Evolutionary conservation across 2,329 filamentous ascomycete species (phyloP).

Genomic region (Colletotrichum sp.): DNA sequence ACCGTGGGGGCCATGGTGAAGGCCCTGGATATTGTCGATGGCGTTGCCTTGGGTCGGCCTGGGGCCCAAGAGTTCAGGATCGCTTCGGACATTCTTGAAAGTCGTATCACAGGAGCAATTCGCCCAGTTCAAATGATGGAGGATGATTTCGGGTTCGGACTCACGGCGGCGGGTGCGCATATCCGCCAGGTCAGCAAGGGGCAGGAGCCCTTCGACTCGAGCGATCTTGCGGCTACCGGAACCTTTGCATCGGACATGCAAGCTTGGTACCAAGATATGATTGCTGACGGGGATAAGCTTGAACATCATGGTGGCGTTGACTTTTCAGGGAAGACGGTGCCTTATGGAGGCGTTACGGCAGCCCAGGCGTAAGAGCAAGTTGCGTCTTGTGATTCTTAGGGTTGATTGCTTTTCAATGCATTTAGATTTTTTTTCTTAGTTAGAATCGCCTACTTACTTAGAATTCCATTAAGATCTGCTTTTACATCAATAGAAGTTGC

Average conservation of each 20-base stretch:
- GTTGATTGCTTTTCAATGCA: not conserved
- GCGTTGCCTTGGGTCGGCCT: conserved; percentile 58
- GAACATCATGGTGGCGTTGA: conserved; percentile 26
- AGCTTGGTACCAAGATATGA: conserved; percentile 24
- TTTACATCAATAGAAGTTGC: not conserved
- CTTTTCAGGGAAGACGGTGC: conserved; percentile 22
- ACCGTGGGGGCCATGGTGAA: conserved; percentile 61
- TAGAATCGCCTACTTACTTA: not conserved
- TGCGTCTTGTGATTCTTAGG: not conserved
- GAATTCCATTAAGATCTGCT: not conserved
- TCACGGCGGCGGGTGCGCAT: not conserved
- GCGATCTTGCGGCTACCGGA: conserved; percentile 23
- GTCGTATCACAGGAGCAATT: not conserved
- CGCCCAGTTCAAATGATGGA: conserved; percentile 1
- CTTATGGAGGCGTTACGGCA: not conserved
- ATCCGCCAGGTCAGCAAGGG: conserved; percentile 4
- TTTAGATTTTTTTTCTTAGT: not conserved
- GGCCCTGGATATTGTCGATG: conserved; percentile 61
- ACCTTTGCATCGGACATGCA: conserved; percentile 28
- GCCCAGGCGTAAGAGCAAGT: not conserved
- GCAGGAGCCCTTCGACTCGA: conserved; percentile 30
- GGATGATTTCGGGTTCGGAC: not conserved
- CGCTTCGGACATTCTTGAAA: not conserved
- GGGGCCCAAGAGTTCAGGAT: conserved; percentile 30
- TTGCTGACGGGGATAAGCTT: conserved; percentile 31